Base-by-base conservation (phyloP, 192 early-diverging fungal species). In the Backusella luteola region DNA sequence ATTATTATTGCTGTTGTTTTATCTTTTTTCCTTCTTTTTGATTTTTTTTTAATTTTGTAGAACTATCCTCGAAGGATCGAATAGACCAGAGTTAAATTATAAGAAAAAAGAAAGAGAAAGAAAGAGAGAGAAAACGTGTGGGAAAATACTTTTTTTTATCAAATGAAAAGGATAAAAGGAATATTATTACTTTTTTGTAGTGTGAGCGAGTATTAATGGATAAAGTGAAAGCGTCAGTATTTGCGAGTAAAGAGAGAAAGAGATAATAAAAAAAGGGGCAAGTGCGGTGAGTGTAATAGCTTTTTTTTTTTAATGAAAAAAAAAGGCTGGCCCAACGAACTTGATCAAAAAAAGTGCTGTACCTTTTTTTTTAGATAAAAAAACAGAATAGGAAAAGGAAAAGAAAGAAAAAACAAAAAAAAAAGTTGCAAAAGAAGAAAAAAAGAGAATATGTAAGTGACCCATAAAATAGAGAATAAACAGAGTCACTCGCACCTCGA, bases 401-500 rank as follows among this genome's bases (percentile, higher is more conserved):
- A 70, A 70, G 38, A 42, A 70, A 70, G 21, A 70, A 36, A 68
- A 68, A 35, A 68, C 19, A 68, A 68, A 39, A 68, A 67, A 35
- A 35, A 36, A 68, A 68, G 34, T 6, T 19, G 67, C 34, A 68
- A 68, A 67, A 68, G 35, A 36, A 35, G 67, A 68, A 68, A 68
- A 68, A 34, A 36, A 68, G 34, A 38, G 7, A 68, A 67, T 68
- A 36, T 34, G 35, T 68, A 36, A 68, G 34, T 68, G 34, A 68
- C 35, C 34, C 67, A 68, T 36, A 68, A 69, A 23, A 70, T 44
- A 44, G 14, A 71, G n/a, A 46, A 46, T 36, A 71, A 71, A 46
- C 69, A 41, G 69, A 71, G 69, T 71, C 69, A 41, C 69, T 41
- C 23, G 26, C 38, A 41, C 69, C 69, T 41, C 41, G 69, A 71